Base-by-base conservation (phyloP, 352 stramenopile genomes). In the Thalassiosira livingstoniorum region DNA sequence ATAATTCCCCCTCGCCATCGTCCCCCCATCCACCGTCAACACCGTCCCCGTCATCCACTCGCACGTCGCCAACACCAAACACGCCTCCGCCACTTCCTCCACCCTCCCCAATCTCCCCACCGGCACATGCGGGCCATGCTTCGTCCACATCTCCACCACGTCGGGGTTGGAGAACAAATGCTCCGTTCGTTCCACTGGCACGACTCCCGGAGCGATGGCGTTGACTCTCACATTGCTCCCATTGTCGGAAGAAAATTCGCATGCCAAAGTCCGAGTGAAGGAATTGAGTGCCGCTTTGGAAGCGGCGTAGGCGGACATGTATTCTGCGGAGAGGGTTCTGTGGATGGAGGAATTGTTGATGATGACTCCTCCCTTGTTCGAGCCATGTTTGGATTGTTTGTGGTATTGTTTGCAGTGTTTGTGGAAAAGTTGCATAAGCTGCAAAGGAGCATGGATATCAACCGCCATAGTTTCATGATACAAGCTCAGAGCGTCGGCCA, bases 331-430 rank as follows among this genome's bases (percentile, higher is more conserved):
- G 7, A 47, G n/a, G 29, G 73, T 77, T 37, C 83, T 83, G 39
- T 93, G 88, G 45, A 93, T 88, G 23, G 71, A 87, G 55, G 69
- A 82, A 21, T 91, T 81, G 68, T 91, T 91, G 43, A 91, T 79
- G 45, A 93, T 91, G 35, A 87, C 75, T 25, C 82, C 78, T 27
- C 65, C 66, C n/a, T 61, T 27, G 53, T 68, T 11, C 55, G 35
- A 54, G 2, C 35, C 60, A 27, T 27, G n/a, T 4, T 11, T 64
- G 3, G 23, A 45, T 29, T 32, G n/a, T n/a, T n/a, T n/a, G n/a
- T n/a, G n/a, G n/a, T n/a, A n/a, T n/a, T n/a, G n/a, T n/a, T n/a
- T n/a, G n/a, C n/a, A n/a, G n/a, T n/a, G n/a, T n/a, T n/a, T n/a
- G n/a, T n/a, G n/a, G n/a, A n/a, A n/a, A n/a, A n/a, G n/a, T n/a